phyloP scores from a whole-genome alignment of 768 basidiomycete genomes.

The Tylopilus vinaceipallidus region DNA sequence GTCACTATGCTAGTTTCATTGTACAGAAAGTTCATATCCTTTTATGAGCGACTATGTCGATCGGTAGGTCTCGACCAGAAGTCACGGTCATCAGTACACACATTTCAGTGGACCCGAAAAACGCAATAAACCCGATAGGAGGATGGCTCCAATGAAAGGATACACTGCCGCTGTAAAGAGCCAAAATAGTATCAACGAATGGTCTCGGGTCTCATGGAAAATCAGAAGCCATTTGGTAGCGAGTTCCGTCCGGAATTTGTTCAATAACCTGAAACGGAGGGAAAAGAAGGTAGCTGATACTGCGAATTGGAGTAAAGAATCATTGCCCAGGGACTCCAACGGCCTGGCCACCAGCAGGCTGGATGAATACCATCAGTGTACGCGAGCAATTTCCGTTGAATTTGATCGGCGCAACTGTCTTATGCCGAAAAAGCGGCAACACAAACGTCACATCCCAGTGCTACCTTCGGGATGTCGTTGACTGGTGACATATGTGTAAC shows the following conservation, averaged over 20 bases:
- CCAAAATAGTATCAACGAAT: too few species aligned
- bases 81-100: not conserved
- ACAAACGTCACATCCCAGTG: constrained; percentile 11
- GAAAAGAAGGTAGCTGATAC: not conserved
- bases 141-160: not conserved
- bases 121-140: too few species aligned
- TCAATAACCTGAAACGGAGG: not conserved
- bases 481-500: too few species aligned
- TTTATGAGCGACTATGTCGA: constrained; percentile 9
- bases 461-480: constrained; percentile 7
- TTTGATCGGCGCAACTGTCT: constrained; percentile 21
- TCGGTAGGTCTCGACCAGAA: constrained; percentile 6
- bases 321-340: not conserved
- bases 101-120: not conserved
- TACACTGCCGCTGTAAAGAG: too few species aligned
- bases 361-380: constrained; percentile 12
- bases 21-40: constrained; percentile 7
- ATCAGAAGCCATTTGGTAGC: not conserved
- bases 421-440: constrained; percentile 5
- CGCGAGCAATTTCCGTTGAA: constrained; percentile 25
- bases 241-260: not conserved
- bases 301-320: constrained; percentile 6
- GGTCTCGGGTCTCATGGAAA: not conserved
- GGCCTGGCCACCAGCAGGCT: constrained; percentile 4
- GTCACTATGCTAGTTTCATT: constrained; percentile 18